Evolutionary conservation across 192 early-diverging fungal genomes (phyloP).

Genomic region (Backusella tarrabulga): DNA sequence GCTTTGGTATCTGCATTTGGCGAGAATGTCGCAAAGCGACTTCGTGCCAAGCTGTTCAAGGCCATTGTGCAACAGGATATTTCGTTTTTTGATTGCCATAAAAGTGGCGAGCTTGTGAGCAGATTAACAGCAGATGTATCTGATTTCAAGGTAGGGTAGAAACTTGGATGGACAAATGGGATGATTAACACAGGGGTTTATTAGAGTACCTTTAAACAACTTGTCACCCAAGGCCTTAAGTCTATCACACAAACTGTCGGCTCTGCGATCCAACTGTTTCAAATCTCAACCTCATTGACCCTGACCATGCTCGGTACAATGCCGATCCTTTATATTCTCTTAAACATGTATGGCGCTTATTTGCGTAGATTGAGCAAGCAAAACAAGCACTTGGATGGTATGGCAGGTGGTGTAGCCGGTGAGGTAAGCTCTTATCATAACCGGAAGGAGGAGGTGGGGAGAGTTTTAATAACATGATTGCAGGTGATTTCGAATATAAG

Average conservation of each 20-base stretch:
- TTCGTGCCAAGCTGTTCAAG: constrained; percentile 46
- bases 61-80: constrained; percentile 61
- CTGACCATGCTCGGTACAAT: constrained; percentile 50
- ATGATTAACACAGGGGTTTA: background rate
- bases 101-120: constrained; percentile 51
- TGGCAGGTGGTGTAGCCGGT: constrained; percentile 51
- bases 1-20: constrained; percentile 58
- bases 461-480: no score
- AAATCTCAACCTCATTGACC: constrained; percentile 53
- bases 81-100: constrained; percentile 57
- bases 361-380: constrained; percentile 48
- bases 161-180: background rate
- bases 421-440: constrained; percentile 35
- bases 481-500: constrained; percentile 53
- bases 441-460: background rate
- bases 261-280: constrained; percentile 50
- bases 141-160: constrained; percentile 49
- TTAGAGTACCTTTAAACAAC: constrained; percentile 55
- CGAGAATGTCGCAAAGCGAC: constrained; percentile 53
- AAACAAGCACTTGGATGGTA: constrained; percentile 44
- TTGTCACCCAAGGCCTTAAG: constrained; percentile 61
- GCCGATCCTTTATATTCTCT: constrained; percentile 46
- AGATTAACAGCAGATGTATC: constrained; percentile 54
- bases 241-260: constrained; percentile 53
- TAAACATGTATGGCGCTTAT: constrained; percentile 55